Base-by-base conservation (phyloP, 176 grass and related monocot species). In the Zizania latifolia region DNA sequence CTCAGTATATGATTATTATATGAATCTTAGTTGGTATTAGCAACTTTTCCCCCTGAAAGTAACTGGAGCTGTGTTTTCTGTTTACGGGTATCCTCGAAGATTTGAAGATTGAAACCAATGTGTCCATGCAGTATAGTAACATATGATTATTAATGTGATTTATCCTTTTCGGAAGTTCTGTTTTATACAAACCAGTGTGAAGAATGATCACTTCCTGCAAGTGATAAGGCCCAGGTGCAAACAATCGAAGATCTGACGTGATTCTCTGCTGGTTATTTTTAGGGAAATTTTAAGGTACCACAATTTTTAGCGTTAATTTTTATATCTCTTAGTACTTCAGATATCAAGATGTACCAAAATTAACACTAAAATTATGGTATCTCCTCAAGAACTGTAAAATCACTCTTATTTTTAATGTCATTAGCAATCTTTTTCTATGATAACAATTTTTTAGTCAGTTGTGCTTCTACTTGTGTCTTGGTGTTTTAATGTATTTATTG, bases 341-440 rank as follows among this genome's bases (percentile, higher is more conserved):
- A n/a, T n/a, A n/a, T n/a, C n/a, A n/a, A n/a, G n/a, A n/a, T n/a
- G n/a, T n/a, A n/a, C n/a, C n/a, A n/a, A n/a, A n/a, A n/a, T n/a
- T n/a, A n/a, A n/a, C n/a, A n/a, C n/a, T n/a, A n/a, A n/a, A n/a
- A n/a, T n/a, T n/a, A n/a, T n/a, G n/a, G n/a, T n/a, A n/a, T n/a
- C n/a, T n/a, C n/a, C n/a, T n/a, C n/a, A n/a, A n/a, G n/a, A n/a
- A n/a, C n/a, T n/a, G n/a, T n/a, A n/a, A n/a, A n/a, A n/a, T n/a
- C n/a, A n/a, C n/a, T n/a, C n/a, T 82, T 71, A 27, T 70, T 59
- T 10, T 34, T 67, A 71, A 82, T 12, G 31, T 75, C 36, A 12
- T 77, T 54, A 26, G 17, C 30, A 31, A 38, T 62, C 30, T 70
- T 67, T 15, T 30, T 58, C 40, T 26, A 45, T 14, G n/a, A 22